Percentiles rank a stretch among this genome's conserved stretches.
These are phyloP conservation scores for Tricholoma bakamatsutake DNA, from an alignment of 768 basidiomycete species.

Conservation along the genomic window DNA sequence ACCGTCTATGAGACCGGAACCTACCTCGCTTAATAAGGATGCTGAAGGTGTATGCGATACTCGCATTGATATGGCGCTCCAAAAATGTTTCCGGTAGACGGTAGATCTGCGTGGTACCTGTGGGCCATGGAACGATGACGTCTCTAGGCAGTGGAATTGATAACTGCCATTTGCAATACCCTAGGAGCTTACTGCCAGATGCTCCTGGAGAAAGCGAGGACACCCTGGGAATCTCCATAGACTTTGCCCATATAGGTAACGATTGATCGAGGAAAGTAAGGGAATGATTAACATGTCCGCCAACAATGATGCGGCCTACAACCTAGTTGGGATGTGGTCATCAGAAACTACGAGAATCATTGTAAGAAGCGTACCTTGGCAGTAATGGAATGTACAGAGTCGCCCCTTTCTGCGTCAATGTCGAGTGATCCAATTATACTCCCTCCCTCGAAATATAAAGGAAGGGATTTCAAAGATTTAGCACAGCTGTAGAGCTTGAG, in stretches of 20 bases:
- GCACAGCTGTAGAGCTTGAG: slow-evolving; percentile 8
- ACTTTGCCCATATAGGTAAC: slow-evolving; percentile 26
- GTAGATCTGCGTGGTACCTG: slow-evolving; percentile 9
- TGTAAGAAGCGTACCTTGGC: slow-evolving; percentile 17
- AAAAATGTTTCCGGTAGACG: slow-evolving; percentile 29
- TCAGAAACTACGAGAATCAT: background rate
- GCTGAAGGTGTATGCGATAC: slow-evolving; percentile 31
- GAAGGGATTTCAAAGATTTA: background rate
- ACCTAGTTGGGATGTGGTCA: background rate
- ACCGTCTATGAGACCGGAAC: slow-evolving; percentile 34
- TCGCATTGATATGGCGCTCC: slow-evolving; percentile 26
- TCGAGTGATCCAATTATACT: background rate
- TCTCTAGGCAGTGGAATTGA: slow-evolving; percentile 32
- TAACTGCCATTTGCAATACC: slow-evolving; percentile 34
- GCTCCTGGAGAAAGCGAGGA: slow-evolving; percentile 9
- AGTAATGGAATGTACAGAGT: slow-evolving; percentile 12
- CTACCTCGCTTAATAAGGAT: slow-evolving; percentile 32
- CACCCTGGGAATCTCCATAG: slow-evolving; percentile 24
- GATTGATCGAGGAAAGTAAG: slow-evolving; percentile 25
- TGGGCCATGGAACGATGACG: slow-evolving; percentile 14
- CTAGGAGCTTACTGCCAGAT: slow-evolving; percentile 14
- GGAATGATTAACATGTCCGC: slow-evolving; percentile 21
- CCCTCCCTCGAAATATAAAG: background rate
- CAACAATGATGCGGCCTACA: slow-evolving; percentile 23
- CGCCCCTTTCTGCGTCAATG: background rate